Conservation (phyloP, 306 rosid species). For the Carpinus viminea region DNA sequence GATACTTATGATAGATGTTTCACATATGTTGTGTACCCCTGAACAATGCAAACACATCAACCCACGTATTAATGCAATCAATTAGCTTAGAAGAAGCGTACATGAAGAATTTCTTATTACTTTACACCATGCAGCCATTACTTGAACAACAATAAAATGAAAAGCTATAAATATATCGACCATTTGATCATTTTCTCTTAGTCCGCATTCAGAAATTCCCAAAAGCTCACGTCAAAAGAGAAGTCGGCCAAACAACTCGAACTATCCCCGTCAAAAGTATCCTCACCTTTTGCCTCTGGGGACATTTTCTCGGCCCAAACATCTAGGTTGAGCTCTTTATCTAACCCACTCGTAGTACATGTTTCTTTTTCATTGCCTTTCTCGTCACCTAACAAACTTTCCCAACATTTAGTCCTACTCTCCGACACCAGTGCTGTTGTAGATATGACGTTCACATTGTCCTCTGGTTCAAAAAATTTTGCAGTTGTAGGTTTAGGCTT, state of each 20-base stretch:
- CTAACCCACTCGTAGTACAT: neutral
- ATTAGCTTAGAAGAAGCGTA: no score
- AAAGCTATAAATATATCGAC: no score
- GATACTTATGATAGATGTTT: no score
- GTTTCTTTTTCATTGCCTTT: neutral
- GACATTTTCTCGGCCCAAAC: neutral
- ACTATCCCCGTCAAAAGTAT: neutral
- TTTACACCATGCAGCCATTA: no score
- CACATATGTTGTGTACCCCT: no score
- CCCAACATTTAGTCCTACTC: neutral
- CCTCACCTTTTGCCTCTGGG: neutral
- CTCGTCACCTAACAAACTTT: constrained; percentile 12
- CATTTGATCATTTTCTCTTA: neutral
- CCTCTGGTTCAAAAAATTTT: neutral
- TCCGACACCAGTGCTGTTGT: neutral
- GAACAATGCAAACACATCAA: no score
- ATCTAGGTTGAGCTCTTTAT: neutral
- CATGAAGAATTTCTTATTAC: no score
- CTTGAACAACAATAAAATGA: no score
- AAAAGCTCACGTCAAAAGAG: neutral
- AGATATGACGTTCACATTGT: neutral
- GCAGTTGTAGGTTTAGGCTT: neutral
- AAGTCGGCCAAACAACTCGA: neutral
- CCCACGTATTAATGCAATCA: no score
- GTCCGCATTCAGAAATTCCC: neutral